A percentile compares a stretch with the other conserved stretches of the same genome.
These are phyloP conservation scores for Acer yangbiense DNA, from an alignment of 345 rosid genomes.

Conservation along the genomic window DNA sequence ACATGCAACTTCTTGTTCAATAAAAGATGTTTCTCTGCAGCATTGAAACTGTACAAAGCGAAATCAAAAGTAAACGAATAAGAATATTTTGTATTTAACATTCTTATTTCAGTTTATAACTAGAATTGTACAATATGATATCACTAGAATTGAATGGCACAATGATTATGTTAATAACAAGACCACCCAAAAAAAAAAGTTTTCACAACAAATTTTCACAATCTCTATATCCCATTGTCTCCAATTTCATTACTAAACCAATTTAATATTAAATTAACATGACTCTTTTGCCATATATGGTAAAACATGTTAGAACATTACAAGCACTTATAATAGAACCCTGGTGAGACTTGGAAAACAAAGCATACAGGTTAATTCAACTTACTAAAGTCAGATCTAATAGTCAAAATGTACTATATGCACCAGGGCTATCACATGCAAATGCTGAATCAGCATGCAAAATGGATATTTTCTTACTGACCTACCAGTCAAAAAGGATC, in stretches of 20 bases:
- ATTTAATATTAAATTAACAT: not conserved
- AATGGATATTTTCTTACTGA: not conserved
- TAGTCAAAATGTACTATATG: not conserved
- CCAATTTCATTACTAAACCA: not conserved
- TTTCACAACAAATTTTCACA: not conserved
- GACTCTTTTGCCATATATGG: not conserved
- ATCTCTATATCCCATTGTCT: not conserved
- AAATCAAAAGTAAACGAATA: slow-evolving; percentile 10
- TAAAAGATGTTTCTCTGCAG: slow-evolving; percentile 46
- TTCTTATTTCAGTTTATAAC: not conserved
- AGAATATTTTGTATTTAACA: not conserved
- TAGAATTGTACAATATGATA: not conserved
- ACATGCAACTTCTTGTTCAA: slow-evolving; percentile 53
- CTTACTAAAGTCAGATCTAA: not conserved
- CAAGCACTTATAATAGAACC: not conserved
- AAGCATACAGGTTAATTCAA: not conserved
- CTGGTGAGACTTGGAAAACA: not conserved
- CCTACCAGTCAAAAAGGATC: not conserved
- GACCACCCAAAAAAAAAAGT: not conserved
- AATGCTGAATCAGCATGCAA: not conserved
- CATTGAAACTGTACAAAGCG: slow-evolving; percentile 45
- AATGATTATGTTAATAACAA: not conserved
- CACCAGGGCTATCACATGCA: not conserved
- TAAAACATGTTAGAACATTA: not conserved
- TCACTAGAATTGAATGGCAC: not conserved